Evolutionary conservation across 2,329 filamentous ascomycete species (phyloP).

Genomic region (Chaetothyriales sp.): DNA sequence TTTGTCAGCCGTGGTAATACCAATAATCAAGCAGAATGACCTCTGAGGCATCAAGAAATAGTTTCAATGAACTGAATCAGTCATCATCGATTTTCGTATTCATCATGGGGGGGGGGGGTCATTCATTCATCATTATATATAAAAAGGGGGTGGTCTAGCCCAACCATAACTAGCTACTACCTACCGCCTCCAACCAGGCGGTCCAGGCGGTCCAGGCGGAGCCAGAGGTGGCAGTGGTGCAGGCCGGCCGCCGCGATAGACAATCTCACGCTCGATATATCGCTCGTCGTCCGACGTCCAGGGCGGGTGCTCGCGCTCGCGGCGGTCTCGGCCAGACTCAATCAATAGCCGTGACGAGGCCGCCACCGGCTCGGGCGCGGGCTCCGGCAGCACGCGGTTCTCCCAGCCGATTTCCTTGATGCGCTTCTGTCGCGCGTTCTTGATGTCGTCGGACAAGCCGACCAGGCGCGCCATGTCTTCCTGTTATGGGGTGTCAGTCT

Average conservation of each 20-base stretch:
- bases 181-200: too few relatives aligned
- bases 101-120: too few relatives aligned
- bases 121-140: too few relatives aligned
- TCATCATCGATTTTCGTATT: not conserved
- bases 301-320: slow-evolving; percentile 1
- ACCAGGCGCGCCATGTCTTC: slow-evolving; percentile 78
- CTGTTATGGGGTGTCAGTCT: slow-evolving; percentile 33
- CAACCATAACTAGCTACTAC: too few relatives aligned
- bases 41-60: too few relatives aligned
- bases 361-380: slow-evolving; percentile 9
- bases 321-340: not conserved
- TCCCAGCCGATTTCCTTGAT: slow-evolving; percentile 44
- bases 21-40: too few relatives aligned
- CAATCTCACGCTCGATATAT: slow-evolving; percentile 17
- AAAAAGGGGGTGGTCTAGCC: too few relatives aligned
- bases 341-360: slow-evolving; percentile 4
- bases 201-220: slow-evolving; percentile 11
- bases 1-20: too few relatives aligned
- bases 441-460: slow-evolving; percentile 67
- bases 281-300: slow-evolving; percentile 18
- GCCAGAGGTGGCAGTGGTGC: slow-evolving; percentile 13
- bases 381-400: slow-evolving; percentile 19
- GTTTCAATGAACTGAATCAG: too few relatives aligned
- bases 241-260: slow-evolving; percentile 16
- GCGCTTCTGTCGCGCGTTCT: slow-evolving; percentile 44